Conservation (phyloP, 1,139 yeast genomes). For the Saccharomycopsis crataegensis region DNA sequence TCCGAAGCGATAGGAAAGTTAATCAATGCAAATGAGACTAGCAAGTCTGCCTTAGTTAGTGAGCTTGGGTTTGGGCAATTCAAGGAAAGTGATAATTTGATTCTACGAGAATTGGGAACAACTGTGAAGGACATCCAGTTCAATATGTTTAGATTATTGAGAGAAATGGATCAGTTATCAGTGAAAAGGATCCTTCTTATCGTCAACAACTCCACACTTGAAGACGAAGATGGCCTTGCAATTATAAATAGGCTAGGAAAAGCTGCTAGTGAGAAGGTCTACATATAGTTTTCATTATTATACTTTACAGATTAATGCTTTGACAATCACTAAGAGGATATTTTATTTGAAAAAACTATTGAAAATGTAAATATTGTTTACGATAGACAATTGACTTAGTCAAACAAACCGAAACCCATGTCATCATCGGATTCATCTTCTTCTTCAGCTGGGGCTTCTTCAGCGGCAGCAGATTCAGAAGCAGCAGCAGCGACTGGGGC, state of each 20-base stretch:
- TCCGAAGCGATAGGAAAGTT: conserved; percentile 5
- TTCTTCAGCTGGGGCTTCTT: conserved; percentile 67
- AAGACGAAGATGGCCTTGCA: conserved; percentile 72
- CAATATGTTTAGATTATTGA: conserved; percentile 60
- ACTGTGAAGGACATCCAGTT: conserved; percentile 61
- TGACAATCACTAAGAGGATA: too few species aligned
- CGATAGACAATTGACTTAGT: conserved; percentile 44
- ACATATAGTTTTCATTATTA: not conserved
- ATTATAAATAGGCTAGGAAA: conserved; percentile 85
- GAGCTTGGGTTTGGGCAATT: conserved; percentile 19
- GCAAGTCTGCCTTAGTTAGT: conserved; percentile 16
- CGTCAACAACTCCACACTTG: conserved; percentile 46
- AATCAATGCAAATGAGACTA: conserved; percentile 19
- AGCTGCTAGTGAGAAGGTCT: conserved; percentile 60
- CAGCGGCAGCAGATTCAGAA: conserved; percentile 55
- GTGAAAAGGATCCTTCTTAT: conserved; percentile 60
- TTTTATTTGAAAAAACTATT: not conserved
- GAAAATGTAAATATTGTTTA: not conserved
- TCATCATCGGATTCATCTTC: conserved; percentile 73
- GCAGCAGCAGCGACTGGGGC: conserved; percentile 76
- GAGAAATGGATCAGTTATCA: conserved; percentile 60
- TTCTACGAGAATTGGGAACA: conserved; percentile 39
- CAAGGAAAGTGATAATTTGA: not conserved
- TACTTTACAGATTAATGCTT: not conserved
- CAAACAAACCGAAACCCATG: conserved; percentile 99